Conservation (phyloP, 2,329 filamentous ascomycete species). For the Botryotinia convoluta region DNA sequence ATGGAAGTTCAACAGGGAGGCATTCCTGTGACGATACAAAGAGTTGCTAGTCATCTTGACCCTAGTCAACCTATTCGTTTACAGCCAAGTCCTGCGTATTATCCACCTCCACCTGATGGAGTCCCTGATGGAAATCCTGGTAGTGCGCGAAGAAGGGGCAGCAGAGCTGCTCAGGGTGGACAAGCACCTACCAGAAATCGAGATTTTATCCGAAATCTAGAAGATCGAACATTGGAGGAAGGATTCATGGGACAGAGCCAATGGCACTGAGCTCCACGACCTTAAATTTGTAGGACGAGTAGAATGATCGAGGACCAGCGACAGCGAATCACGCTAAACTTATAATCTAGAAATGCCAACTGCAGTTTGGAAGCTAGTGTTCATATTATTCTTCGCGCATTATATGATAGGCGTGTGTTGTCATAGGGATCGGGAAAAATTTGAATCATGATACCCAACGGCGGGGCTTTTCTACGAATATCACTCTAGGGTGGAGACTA, state of each 20-base stretch:
- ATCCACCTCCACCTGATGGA: slow-evolving; percentile 86
- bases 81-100: slow-evolving; percentile 95
- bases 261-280: slow-evolving; percentile 60
- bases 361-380: slow-evolving; percentile 16
- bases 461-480: slow-evolving; percentile 15
- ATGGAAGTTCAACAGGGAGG: slow-evolving; percentile 95
- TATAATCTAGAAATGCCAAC: slow-evolving; percentile 3
- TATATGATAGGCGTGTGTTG: slow-evolving; percentile 10
- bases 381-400: slow-evolving; percentile 18
- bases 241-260: slow-evolving; percentile 72
- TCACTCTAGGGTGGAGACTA: neutral
- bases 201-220: slow-evolving; percentile 91
- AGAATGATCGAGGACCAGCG: slow-evolving; percentile 2
- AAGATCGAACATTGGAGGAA: slow-evolving; percentile 92
- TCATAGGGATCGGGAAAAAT: slow-evolving; percentile 18
- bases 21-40: slow-evolving; percentile 87
- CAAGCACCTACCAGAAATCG: slow-evolving; percentile 59
- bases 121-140: slow-evolving; percentile 60
- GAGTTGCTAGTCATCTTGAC: slow-evolving; percentile 93
- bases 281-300: neutral
- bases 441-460: slow-evolving; percentile 21
- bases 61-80: slow-evolving; percentile 90
- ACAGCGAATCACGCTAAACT: slow-evolving; percentile 3
- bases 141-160: slow-evolving; percentile 70
- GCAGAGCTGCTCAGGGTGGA: slow-evolving; percentile 61